Base-by-base conservation (phyloP, 2,329 filamentous ascomycete species). In the Thelonectria olida region DNA sequence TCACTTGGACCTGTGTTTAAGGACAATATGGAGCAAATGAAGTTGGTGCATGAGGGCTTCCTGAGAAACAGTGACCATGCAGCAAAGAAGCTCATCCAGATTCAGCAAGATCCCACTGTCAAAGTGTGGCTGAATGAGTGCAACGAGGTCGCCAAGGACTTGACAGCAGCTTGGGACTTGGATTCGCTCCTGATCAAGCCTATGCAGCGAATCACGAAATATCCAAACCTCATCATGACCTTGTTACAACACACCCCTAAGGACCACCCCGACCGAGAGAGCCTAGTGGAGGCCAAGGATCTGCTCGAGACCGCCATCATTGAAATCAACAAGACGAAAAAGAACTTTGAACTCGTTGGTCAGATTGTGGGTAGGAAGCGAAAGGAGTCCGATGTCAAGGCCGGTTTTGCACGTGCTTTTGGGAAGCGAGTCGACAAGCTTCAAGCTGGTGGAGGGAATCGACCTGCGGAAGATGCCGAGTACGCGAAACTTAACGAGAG, bases 111-210 rank as follows among this genome's bases (percentile, higher is more conserved):
- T 66, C 79, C 84, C 10, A 85, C 86, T 67, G 90, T 83, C 74
- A 89, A 80, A 83, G 90, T 97, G 51, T 99, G 96, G 96, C 83
- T 98, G 49, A 90, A 90, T 60, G 95, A 97, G 76, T 99, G 96
- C 78, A 93, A 96, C 72, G 89, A 93, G 69, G 94, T 95, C 72
- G 94, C 95, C 12, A 92, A 93, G 69, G 96, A 97, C 74, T 85
- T 99, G 65, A 99, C 96, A 0, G 88, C 90, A 23, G 95, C 96
- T 1, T 99, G 96, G 96, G 92, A 97, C 76, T 79, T 99, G 62
- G 94, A 97, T 76, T 97, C 96, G 0, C 83, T 99, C n/a, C 85
- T 99, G 19, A 95, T 99, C 73, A 99, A 99, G 77, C 96, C 96
- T 2, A 94, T 97, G 76, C 96, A 99, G 78, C 88, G 96, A 48